A percentile compares a stretch with the other conserved stretches of the same genome.
phyloP scores from a whole-genome alignment of 139 green algal genomes.

The Chara braunii region DNA sequence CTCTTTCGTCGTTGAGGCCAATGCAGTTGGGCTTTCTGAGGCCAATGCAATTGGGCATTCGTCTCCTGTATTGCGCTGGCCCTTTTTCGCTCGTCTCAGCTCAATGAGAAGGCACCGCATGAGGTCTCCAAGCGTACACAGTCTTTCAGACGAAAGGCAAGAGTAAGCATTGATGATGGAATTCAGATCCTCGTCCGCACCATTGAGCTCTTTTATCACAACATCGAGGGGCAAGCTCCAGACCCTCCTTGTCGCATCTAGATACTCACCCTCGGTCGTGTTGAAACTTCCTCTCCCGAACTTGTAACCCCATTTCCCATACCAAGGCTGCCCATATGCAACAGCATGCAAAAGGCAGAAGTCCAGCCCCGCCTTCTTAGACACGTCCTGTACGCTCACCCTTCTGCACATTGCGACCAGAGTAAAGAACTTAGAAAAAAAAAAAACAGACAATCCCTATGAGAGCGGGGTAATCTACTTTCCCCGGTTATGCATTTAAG shows the following conservation, averaged over 20 bases:
- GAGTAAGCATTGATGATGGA: slow-evolving; percentile 39
- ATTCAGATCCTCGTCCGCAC: no score
- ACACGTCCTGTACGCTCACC: slow-evolving; percentile 60
- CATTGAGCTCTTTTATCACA: no score
- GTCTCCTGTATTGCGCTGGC: no score
- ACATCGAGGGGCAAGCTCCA: background rate
- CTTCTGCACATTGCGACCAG: slow-evolving; percentile 1
- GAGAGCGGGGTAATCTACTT: no score
- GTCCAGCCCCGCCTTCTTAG: slow-evolving; percentile 65
- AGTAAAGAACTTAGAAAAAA: no score
- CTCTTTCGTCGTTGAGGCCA: no score
- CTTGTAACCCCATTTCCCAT: slow-evolving; percentile 79
- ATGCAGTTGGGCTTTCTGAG: no score
- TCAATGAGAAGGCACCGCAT: background rate
- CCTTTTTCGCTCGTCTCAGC: no score
- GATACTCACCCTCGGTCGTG: background rate
- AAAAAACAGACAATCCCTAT: no score
- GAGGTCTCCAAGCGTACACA: background rate
- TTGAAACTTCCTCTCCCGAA: slow-evolving; percentile 61
- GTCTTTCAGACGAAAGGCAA: slow-evolving; percentile 1
- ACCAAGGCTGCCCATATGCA: slow-evolving; percentile 73
- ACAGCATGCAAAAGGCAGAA: slow-evolving; percentile 72
- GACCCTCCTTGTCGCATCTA: background rate
- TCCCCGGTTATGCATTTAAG: no score
- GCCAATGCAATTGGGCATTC: no score